Base-by-base conservation (phyloP, 441 rosid species). In the Mallotus japonicus region DNA sequence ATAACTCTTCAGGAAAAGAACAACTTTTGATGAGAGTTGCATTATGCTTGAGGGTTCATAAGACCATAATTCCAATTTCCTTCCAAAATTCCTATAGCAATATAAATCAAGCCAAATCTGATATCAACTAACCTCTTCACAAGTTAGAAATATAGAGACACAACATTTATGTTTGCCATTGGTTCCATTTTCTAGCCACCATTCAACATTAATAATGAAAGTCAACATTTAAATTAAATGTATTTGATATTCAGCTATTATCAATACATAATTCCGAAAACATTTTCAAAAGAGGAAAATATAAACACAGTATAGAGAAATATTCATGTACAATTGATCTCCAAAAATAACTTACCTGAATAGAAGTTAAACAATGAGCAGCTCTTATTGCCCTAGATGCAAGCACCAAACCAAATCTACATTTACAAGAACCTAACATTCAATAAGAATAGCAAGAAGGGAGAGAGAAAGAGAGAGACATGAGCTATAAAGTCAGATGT, bases 341-440 rank as follows among this genome's bases (percentile, higher is more conserved):
- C 12, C 6, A 64, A 50, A 78, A 20, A 20, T 22, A 42, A 71
- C 89, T 56, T 58, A 89, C 97, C 96, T 92, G 97, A 61, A 92
- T 92, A 65, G 96, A 92, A 67, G 97, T 92, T 81, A 90, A 86
- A 77, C 94, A 92, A 78, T 92, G 96, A 22, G 95, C 95, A 80
- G 96, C 96, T 84, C 93, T 85, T 61, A 90, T 84, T 32, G 89
- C 88, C 46, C 92, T 83, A 46, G 97, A 90, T 76, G 82, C 87
- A 63, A 90, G 97, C 76, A 90, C 95, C 24, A 76, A 77, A 76
- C 93, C 97, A 79, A 90, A 92, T 53, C 96, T 90, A 83, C 49
- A 78, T 16, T 64, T 28, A 34, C 63, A 61, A 61, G 12, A 61
- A 2, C 5, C 6, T 14, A 37, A 61, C 47, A 61, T 13, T 37